Evolutionary conservation across 2,329 filamentous ascomycete genomes (phyloP).

Genomic region (Nannizzia gypsea): DNA sequence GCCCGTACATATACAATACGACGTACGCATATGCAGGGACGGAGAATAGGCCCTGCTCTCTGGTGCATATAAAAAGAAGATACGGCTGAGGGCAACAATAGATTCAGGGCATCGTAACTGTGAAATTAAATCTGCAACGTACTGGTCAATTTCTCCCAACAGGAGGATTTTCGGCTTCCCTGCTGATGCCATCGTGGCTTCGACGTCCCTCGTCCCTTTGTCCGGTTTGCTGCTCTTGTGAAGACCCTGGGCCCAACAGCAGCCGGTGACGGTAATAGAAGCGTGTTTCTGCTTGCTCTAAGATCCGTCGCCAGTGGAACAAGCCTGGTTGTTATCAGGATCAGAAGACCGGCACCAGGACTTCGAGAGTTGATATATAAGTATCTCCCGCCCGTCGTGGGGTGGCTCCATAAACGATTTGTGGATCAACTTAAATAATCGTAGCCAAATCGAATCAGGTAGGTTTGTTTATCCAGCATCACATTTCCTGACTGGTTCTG

Average conservation of each 20-base stretch:
- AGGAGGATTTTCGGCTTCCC: conserved; percentile 49
- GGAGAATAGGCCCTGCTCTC: neutral
- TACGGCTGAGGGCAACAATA: neutral
- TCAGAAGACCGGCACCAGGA: neutral
- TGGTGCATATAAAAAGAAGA: neutral
- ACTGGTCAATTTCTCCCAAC: conserved; percentile 54
- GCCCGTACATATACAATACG: neutral
- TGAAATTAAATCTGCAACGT: conserved; percentile 23
- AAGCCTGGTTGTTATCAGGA: neutral
- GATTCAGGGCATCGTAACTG: neutral
- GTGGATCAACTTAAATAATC: conserved; percentile 4
- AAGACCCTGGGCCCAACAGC: neutral
- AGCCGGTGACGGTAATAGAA: neutral
- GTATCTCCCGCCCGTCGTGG: neutral
- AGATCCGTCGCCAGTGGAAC: neutral
- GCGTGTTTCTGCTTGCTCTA: neutral
- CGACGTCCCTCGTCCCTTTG: neutral
- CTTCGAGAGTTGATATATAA: neutral
- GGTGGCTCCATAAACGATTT: neutral
- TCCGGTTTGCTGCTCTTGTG: neutral
- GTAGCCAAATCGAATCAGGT: neutral
- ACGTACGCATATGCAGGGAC: neutral
- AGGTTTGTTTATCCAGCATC: neutral
- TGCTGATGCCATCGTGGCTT: conserved; percentile 14
- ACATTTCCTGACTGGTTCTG: conserved; percentile 3